Evolutionary conservation across 495 filamentous ascomycete species (phyloP).

Genomic region (Penicillium verhagenii): DNA sequence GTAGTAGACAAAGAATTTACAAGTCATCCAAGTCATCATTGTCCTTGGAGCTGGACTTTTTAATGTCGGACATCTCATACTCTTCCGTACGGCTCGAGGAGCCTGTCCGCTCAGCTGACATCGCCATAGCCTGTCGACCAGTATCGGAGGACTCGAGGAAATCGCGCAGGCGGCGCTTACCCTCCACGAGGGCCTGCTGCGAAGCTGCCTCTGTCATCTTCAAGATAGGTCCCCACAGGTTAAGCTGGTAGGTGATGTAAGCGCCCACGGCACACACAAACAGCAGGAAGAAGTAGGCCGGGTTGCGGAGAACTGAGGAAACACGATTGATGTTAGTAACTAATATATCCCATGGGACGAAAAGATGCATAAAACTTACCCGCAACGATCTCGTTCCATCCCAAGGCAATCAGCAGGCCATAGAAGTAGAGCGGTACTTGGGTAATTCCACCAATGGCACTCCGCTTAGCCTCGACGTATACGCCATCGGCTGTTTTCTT

Average conservation of each 20-base stretch:
- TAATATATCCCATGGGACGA: background rate
- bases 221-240: conserved; percentile 92
- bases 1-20: conserved; percentile 25
- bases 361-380: conserved; percentile 54
- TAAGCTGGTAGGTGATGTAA: conserved; percentile 89
- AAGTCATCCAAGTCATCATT: conserved; percentile 42
- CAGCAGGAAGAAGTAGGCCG: conserved; percentile 85
- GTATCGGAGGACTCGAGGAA: conserved; percentile 81
- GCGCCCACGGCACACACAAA: conserved; percentile 70
- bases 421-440: conserved; percentile 97
- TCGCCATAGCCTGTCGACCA: conserved; percentile 74
- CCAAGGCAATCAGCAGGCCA: conserved; percentile 78
- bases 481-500: conserved; percentile 97
- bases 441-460: conserved; percentile 91
- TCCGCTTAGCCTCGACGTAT: conserved; percentile 94
- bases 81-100: conserved; percentile 30
- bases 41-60: conserved; percentile 29
- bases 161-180: conserved; percentile 82
- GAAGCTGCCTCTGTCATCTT: conserved; percentile 90
- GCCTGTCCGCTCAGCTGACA: conserved; percentile 47
- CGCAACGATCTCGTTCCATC: conserved; percentile 95
- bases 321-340: conserved; percentile 14
- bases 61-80: conserved; percentile 48
- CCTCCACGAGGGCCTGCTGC: conserved; percentile 81
- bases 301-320: conserved; percentile 83